These are phyloP conservation scores for Cucurbita moschata DNA, from an alignment of 306 rosid species.

Conservation along the genomic window DNA sequence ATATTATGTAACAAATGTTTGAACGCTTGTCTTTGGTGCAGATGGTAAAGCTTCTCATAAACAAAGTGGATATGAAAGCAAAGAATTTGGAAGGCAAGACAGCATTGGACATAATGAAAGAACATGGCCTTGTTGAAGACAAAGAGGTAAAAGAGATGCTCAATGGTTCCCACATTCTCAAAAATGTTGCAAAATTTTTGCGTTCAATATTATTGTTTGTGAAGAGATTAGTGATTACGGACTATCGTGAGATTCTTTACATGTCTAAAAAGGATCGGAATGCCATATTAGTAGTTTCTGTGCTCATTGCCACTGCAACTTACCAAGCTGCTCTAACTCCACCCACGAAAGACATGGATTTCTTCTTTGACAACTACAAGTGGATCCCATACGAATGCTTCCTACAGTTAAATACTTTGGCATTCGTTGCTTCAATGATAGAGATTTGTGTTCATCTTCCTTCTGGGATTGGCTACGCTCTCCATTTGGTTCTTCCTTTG, in stretches of 20 bases:
- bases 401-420: neutral
- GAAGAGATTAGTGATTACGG: neutral
- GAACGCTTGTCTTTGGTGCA: too few species aligned
- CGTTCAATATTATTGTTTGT: neutral
- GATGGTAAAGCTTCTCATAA: slow-evolving; percentile 14
- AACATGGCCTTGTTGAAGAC: neutral
- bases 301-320: slow-evolving; percentile 10
- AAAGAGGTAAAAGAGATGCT: neutral
- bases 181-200: too few species aligned
- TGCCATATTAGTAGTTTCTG: slow-evolving; percentile 6
- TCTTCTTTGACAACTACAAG: too few species aligned
- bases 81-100: slow-evolving; percentile 3
- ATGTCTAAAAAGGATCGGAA: slow-evolving; percentile 10
- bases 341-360: neutral
- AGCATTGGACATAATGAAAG: slow-evolving; percentile 8
- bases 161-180: too few species aligned
- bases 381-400: neutral
- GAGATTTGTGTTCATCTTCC: neutral
- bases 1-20: too few species aligned
- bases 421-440: neutral
- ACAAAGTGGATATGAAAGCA: slow-evolving; percentile 4
- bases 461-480: neutral
- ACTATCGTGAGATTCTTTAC: neutral
- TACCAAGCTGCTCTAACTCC: slow-evolving; percentile 11
- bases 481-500: neutral